Base-by-base conservation (phyloP, 139 green algal genomes). In the Astrephomene gubernaculifera region DNA sequence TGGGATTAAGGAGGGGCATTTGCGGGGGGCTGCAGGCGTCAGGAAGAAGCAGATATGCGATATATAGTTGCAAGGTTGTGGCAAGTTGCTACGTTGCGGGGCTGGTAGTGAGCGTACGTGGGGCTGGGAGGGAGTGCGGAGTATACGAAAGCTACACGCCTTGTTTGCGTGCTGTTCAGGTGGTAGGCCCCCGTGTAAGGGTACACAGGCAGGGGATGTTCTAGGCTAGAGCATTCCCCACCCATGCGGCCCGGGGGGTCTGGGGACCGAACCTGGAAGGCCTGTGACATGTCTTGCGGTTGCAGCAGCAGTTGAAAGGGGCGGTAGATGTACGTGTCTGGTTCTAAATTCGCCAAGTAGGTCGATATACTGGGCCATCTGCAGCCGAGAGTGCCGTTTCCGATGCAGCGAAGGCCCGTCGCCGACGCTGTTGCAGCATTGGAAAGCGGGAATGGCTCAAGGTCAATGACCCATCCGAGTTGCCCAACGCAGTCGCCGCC, bases 401-500 rank as follows among this genome's bases (percentile, higher is more conserved):
- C 76, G 29, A 83, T 63, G 60, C 76, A 83, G 0, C 9, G 12
- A 9, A 72, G 60, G 1, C 43, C 60, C 0, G 4, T 21, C 27
- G 21, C 12, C 33, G 19, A 54, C 2, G 21, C 9, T 44, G 36
- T 17, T 38, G 41, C 41, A 22, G 41, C 38, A n/a, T 6, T 53
- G 17, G 60, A 53, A 4, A 83, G 76, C 1, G 76, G 76, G 21
- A 64, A 83, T 2, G 76, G 76, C 3, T 54, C 35, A 29, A 83
- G 76, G 41, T 83, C 76, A 27, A 83, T 73, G 8, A 72, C 25
- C 76, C 76, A 83, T 25, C 10, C 22, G 38, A 83, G 43, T n/a
- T 44, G 4, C 6, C 44, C 60, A 39, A 83, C 12, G 35, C 76
- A 83, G 21, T n/a, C 38, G 54, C 10, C n/a, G 8, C 24, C 38